Conservation (phyloP, 75 land plant genomes). For the Ceratopteris richardii region DNA sequence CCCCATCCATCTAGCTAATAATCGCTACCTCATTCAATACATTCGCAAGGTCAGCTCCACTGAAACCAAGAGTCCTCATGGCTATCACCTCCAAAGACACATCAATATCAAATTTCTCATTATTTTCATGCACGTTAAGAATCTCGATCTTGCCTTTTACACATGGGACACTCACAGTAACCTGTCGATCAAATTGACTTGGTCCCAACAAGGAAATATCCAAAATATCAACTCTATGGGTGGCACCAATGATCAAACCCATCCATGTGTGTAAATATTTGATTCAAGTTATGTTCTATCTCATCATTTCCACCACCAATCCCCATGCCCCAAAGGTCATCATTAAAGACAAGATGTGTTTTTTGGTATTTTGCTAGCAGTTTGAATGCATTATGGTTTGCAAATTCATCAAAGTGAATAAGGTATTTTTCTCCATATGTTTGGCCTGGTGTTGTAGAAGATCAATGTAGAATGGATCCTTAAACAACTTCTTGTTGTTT, state of each 20-base stretch:
- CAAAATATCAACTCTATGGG: slow-evolving; percentile 92
- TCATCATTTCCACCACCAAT: slow-evolving; percentile 99
- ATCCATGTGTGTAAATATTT: slow-evolving; percentile 97
- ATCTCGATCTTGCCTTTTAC: slow-evolving; percentile 86
- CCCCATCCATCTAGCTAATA: slow-evolving; percentile 84
- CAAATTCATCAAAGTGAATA: slow-evolving; percentile 45
- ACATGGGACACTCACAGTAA: slow-evolving; percentile 91
- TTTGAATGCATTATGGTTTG: too few species aligned
- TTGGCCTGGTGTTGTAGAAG: slow-evolving; percentile 55
- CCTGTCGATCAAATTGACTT: slow-evolving; percentile 96
- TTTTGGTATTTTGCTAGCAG: too few species aligned
- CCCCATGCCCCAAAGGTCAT: slow-evolving; percentile 93
- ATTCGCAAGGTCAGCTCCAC: slow-evolving; percentile 98
- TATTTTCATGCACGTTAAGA: slow-evolving; percentile 82
- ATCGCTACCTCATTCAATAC: slow-evolving; percentile 95
- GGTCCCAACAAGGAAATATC: slow-evolving; percentile 92
- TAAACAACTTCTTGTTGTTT: slow-evolving; percentile 72
- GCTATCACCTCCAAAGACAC: slow-evolving; percentile 90
- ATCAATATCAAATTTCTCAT: slow-evolving; percentile 81
- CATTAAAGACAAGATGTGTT: slow-evolving; percentile 89
- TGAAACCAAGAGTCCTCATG: slow-evolving; percentile 97
- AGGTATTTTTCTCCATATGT: slow-evolving; percentile 62
- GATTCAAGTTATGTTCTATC: slow-evolving; percentile 89
- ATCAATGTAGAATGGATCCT: slow-evolving; percentile 88
- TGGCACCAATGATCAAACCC: slow-evolving; percentile 97